Percentiles rank a stretch among this genome's conserved stretches.
Conservation (phyloP, 1,139 yeast species). For the Pneumocystis canis region DNA sequence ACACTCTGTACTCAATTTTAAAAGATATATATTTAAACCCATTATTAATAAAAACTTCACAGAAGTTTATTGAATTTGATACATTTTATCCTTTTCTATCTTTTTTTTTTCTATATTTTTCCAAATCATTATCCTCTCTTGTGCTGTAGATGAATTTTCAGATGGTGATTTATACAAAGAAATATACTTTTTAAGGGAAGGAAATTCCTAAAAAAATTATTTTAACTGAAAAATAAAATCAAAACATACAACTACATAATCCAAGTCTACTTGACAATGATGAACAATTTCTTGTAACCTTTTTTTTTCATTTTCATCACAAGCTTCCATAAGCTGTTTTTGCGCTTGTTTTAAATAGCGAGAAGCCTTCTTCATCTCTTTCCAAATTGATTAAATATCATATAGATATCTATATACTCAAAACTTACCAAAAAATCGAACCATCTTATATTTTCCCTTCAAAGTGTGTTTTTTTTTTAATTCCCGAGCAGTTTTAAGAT, state of each 20-base stretch:
- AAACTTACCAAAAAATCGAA: constrained; percentile 45
- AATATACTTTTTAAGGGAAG: constrained; percentile 10
- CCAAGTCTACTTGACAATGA: constrained; percentile 7
- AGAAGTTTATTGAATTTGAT: neutral
- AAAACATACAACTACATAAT: constrained; percentile 5
- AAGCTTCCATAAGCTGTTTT: constrained; percentile 52
- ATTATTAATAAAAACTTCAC: neutral
- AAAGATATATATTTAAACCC: neutral
- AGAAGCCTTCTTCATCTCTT: constrained; percentile 70
- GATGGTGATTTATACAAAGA: constrained; percentile 8
- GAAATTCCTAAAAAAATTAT: constrained; percentile 4
- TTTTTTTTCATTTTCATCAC: constrained; percentile 6
- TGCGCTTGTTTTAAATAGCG: constrained; percentile 51
- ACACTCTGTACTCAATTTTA: neutral
- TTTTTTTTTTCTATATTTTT: neutral
- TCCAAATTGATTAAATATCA: neutral
- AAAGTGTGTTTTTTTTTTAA: constrained; percentile 44
- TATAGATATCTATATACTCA: neutral
- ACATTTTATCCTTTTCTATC: neutral
- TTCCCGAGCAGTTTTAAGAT: constrained; percentile 29
- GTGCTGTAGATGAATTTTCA: neutral
- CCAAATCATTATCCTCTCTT: neutral
- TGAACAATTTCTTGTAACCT: constrained; percentile 2
- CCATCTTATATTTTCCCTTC: constrained; percentile 75
- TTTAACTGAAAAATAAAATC: neutral